Percentiles rank a stretch among this genome's conserved stretches.
phyloP scores from a whole-genome alignment of 2,329 filamentous ascomycete genomes.

The Pseudogymnoascus sp. region DNA sequence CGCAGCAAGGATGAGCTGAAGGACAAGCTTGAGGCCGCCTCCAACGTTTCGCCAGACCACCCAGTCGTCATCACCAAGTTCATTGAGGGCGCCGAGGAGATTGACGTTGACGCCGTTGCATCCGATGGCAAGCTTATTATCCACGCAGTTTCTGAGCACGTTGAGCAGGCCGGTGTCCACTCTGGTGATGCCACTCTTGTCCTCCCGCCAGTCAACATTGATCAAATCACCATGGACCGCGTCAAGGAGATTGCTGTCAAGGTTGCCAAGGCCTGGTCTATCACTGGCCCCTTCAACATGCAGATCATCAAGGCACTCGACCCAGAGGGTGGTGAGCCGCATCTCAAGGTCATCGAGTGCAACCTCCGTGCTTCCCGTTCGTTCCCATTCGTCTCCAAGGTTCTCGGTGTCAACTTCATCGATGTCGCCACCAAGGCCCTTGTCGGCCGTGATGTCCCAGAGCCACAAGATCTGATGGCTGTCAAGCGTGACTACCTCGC shows the following conservation, averaged over 20 bases:
- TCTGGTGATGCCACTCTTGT: conserved; percentile 94
- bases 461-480: conserved; percentile 79
- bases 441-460: conserved; percentile 73
- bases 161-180: conserved; percentile 96
- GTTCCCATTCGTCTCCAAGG: conserved; percentile 97
- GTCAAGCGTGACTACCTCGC: conserved; percentile 85
- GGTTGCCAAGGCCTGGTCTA: conserved; percentile 93
- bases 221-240: conserved; percentile 67
- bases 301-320: conserved; percentile 92
- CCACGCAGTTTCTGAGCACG: conserved; percentile 89
- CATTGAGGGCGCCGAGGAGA: conserved; percentile 93
- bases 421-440: conserved; percentile 90
- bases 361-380: conserved; percentile 95
- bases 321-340: conserved; percentile 63
- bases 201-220: conserved; percentile 74
- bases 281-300: conserved; percentile 99
- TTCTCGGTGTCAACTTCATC: conserved; percentile 93
- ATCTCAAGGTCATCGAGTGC: conserved; percentile 94
- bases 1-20: conserved; percentile 79
- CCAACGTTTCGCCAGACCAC: conserved; percentile 87
- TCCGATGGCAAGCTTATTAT: conserved; percentile 77
- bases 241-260: conserved; percentile 94
- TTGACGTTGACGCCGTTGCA: conserved; percentile 90
- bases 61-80: conserved; percentile 98
- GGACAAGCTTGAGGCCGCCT: conserved; percentile 87